Percentiles rank a stretch among this genome's conserved stretches.
Conservation (phyloP, 2,329 filamentous ascomycete species). For the Chrysosporium keratinophilum region DNA sequence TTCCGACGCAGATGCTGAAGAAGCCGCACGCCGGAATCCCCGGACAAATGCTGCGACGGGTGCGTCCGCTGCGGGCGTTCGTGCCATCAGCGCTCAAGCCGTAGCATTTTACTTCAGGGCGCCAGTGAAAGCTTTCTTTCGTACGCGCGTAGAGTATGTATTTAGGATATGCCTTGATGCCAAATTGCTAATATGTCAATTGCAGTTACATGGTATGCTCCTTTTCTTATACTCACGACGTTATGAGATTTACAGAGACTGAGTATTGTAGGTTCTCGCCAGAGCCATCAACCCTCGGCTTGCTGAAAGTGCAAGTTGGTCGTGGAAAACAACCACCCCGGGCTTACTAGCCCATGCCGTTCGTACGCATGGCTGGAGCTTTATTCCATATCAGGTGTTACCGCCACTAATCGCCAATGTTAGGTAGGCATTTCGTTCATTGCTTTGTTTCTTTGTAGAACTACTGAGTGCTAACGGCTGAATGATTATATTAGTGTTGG, state of each 20-base stretch:
- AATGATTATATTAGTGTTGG: slow-evolving; percentile 39
- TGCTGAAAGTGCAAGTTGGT: slow-evolving; percentile 40
- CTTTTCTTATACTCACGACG: not conserved
- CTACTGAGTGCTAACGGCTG: not conserved
- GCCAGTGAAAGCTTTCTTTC: slow-evolving; percentile 85
- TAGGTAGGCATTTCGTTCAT: slow-evolving; percentile 31
- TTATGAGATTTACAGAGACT: not conserved
- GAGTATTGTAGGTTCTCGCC: slow-evolving; percentile 45
- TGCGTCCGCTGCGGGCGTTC: slow-evolving; percentile 74
- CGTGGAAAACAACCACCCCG: slow-evolving; percentile 51
- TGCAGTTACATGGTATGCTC: slow-evolving; percentile 42
- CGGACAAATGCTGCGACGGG: slow-evolving; percentile 56
- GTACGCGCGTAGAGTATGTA: slow-evolving; percentile 71
- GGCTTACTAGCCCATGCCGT: slow-evolving; percentile 52
- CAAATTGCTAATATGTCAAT: slow-evolving; percentile 13
- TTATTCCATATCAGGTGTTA: slow-evolving; percentile 54
- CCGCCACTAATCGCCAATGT: slow-evolving; percentile 55
- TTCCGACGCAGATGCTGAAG: slow-evolving; percentile 18
- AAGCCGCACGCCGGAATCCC: slow-evolving; percentile 32
- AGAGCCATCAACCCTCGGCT: slow-evolving; percentile 51
- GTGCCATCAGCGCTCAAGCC: slow-evolving; percentile 71
- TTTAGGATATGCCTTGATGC: not conserved
- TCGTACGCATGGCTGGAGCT: slow-evolving; percentile 51
- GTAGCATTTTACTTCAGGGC: slow-evolving; percentile 87
- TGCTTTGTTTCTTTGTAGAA: too few species aligned